These are phyloP conservation scores for Galerina sulciceps DNA, from an alignment of 768 basidiomycete species.

Conservation along the genomic window DNA sequence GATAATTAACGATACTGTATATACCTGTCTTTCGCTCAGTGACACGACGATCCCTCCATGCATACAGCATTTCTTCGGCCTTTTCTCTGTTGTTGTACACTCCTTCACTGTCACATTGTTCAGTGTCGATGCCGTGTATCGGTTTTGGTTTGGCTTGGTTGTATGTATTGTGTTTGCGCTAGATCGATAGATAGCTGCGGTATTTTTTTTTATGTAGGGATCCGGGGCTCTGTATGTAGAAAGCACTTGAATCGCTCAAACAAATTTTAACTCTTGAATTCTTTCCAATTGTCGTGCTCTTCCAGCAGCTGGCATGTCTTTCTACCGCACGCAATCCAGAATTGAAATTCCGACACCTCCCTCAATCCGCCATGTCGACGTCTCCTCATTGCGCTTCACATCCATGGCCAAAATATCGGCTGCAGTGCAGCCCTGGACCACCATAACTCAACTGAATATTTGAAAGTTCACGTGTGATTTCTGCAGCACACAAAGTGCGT, in stretches of 20 bases:
- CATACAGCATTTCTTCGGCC: not conserved
- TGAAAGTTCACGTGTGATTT: too few relatives aligned
- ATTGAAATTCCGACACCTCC: conserved; percentile 8
- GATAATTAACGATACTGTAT: not conserved
- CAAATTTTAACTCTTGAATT: not conserved
- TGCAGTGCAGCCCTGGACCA: too few relatives aligned
- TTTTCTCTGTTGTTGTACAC: not conserved
- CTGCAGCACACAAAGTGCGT: too few relatives aligned
- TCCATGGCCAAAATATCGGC: too few relatives aligned
- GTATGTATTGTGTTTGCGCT: not conserved
- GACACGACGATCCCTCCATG: too few relatives aligned
- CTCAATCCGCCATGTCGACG: not conserved
- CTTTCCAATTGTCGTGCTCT: not conserved
- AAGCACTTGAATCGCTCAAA: not conserved
- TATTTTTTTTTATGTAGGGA: not conserved
- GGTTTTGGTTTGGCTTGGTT: not conserved
- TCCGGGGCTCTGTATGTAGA: not conserved
- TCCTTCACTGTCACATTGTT: not conserved
- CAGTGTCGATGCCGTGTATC: not conserved
- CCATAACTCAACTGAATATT: too few relatives aligned
- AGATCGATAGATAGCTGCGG: not conserved
- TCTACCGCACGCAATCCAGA: too few relatives aligned
- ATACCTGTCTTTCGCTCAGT: not conserved
- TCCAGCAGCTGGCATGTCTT: too few relatives aligned
- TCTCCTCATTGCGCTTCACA: too few relatives aligned